Conservation (phyloP, 495 filamentous ascomycete genomes). For the Neurospora sp. region DNA sequence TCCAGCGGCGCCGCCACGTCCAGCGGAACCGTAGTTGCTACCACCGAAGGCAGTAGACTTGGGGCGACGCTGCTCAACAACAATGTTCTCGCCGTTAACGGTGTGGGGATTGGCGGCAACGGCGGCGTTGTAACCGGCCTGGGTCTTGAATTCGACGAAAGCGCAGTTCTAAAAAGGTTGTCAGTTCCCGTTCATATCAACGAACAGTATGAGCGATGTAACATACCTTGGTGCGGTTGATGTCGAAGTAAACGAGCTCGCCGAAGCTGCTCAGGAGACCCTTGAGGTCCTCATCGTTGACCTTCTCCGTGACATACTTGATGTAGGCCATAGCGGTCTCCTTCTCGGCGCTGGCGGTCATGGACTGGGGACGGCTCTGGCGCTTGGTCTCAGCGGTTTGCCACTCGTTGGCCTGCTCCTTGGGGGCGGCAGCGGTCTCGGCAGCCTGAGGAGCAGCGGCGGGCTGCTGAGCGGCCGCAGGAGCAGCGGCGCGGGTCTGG, state of each 20-base stretch:
- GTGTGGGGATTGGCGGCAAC: slow-evolving; percentile 76
- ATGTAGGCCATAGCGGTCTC: slow-evolving; percentile 72
- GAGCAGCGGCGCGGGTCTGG: slow-evolving; percentile 17
- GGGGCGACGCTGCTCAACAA: slow-evolving; percentile 79
- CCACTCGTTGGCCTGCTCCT: slow-evolving; percentile 51
- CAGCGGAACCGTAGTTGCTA: slow-evolving; percentile 47
- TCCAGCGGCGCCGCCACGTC: slow-evolving; percentile 43
- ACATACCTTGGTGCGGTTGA: slow-evolving; percentile 80
- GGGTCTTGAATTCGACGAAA: slow-evolving; percentile 82
- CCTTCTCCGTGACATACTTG: slow-evolving; percentile 84
- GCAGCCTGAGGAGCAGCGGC: slow-evolving; percentile 19
- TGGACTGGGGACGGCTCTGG: slow-evolving; percentile 54
- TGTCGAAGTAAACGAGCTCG: slow-evolving; percentile 75
- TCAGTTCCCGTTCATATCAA: slow-evolving; percentile 13
- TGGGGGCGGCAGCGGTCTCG: slow-evolving; percentile 23
- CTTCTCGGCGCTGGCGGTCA: slow-evolving; percentile 46
- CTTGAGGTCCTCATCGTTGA: slow-evolving; percentile 57
- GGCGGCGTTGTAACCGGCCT: slow-evolving; percentile 69
- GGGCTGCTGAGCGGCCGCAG: slow-evolving; percentile 15
- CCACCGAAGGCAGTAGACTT: slow-evolving; percentile 57
- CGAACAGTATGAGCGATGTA: background rate
- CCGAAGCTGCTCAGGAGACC: slow-evolving; percentile 60
- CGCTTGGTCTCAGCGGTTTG: slow-evolving; percentile 80
- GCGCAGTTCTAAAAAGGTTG: slow-evolving; percentile 67
- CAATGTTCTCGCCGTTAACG: slow-evolving; percentile 68